These are phyloP conservation scores for Aureobasidium sp. DNA, from an alignment of 2,329 filamentous ascomycete genomes.

Conservation along the genomic window DNA sequence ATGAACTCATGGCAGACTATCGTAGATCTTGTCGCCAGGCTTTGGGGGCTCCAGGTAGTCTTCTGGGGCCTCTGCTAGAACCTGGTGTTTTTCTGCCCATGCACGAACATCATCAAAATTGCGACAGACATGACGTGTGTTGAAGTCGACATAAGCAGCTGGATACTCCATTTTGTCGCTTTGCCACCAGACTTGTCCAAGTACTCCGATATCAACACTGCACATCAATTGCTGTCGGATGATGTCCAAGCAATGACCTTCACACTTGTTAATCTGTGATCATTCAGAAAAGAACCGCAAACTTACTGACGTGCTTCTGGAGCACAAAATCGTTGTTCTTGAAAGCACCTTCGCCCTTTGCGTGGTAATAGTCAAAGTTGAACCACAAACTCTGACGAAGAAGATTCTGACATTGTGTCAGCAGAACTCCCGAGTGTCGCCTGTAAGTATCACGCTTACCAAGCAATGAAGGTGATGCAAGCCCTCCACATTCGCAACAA, in stretches of 20 bases:
- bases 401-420: constrained; percentile 42
- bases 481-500: not conserved
- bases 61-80: constrained; percentile 37
- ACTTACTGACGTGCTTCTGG: constrained; percentile 51
- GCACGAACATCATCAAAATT: constrained; percentile 48
- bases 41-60: constrained; percentile 39
- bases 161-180: constrained; percentile 29
- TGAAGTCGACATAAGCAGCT: constrained; percentile 54
- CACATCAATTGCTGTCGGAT: constrained; percentile 59
- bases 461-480: not conserved
- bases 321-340: constrained; percentile 50
- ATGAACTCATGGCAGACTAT: too few species aligned
- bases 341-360: constrained; percentile 46
- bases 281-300: not conserved
- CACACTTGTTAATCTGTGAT: not conserved
- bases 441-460: not conserved
- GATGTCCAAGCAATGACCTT: constrained; percentile 56
- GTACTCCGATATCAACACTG: constrained; percentile 52
- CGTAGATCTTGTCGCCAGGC: not conserved
- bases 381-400: constrained; percentile 52
- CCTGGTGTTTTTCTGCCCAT: constrained; percentile 51
- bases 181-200: constrained; percentile 56
- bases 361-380: constrained; percentile 54
- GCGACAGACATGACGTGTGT: constrained; percentile 53
- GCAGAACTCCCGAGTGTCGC: not conserved